Evolutionary conservation across 2,329 filamentous ascomycete species (phyloP), one percentile per base, ranked within the genome.

Genomic region (Pyrenochaeta sp.): DNA sequence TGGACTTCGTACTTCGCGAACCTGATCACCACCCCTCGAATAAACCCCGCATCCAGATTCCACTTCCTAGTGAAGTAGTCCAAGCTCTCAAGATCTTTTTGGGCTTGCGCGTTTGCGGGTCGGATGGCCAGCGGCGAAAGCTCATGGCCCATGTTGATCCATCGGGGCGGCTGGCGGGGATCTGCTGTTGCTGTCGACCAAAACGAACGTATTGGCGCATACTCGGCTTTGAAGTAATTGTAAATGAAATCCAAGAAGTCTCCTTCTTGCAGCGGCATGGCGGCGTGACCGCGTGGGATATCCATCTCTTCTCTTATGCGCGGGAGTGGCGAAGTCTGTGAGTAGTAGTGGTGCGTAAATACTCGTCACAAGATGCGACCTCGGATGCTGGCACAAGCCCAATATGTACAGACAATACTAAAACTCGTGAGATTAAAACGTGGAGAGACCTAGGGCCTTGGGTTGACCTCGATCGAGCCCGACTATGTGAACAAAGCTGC

Each of bases 191-290:
- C 72, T 17, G 73, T 75, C 0, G 62, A 64, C 66, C 69, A 75
- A 41, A 75, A 65, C 7, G 70, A 74, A 18, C 72, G 66, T 10
- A 75, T 74, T 3, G 73, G 73, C 2, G 68, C 63, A 41, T 75
- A 75, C 63, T 75, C 73, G 14, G 72, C 72, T 54, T 74, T 75
- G 64, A 67, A 75, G 47, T 75, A 75, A 43, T 74, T 75, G 57
- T 58, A 72, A 7, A 74, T 52, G 44, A 75, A 75, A 40, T 74
- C 71, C 5, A 72, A 51, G 27, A 75, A 69, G 41, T 75, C 73
- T 6, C 51, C 44, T 43, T 73, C 71, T 20, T 58, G 71, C 12
- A 75, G 64, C 3, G 73, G 72, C 69, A 56, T 68, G 43, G 48
- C 71, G 59, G 49, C 68, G 54, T 63, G 60, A 41, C 65, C 65